A percentile compares a stretch with the other conserved stretches of the same genome.
phyloP scores from a whole-genome alignment of 1,139 yeast genomes.

The Yamadazyma friedrichii region DNA sequence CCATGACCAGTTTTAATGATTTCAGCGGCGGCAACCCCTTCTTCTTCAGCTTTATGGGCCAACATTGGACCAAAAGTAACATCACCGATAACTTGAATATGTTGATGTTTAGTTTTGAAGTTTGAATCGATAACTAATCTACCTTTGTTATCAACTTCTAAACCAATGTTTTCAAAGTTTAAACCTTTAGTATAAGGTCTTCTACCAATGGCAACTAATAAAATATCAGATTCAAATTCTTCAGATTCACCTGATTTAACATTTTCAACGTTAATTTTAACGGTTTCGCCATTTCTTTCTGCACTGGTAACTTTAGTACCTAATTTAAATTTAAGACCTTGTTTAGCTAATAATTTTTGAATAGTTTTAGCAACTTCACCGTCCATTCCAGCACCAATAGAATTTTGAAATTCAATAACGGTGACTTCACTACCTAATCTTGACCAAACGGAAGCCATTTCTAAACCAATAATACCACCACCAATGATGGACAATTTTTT shows the following conservation, averaged over 20 bases:
- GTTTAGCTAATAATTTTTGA: slow-evolving; percentile 88
- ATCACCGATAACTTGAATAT: slow-evolving; percentile 97
- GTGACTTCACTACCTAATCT: slow-evolving; percentile 96
- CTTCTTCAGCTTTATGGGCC: slow-evolving; percentile 99
- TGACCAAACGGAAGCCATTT: slow-evolving; percentile 98
- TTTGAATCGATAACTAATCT: slow-evolving; percentile 92
- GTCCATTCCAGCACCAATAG: slow-evolving; percentile 97
- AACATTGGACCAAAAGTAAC: slow-evolving; percentile 98
- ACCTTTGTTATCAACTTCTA: slow-evolving; percentile 89
- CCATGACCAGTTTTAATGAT: slow-evolving; percentile 92
- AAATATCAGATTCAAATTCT: slow-evolving; percentile 82
- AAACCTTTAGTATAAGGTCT: slow-evolving; percentile 94
- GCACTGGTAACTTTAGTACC: slow-evolving; percentile 91
- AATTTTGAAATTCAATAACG: slow-evolving; percentile 83
- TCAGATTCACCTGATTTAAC: slow-evolving; percentile 84
- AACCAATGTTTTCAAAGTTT: slow-evolving; percentile 82
- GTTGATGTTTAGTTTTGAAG: slow-evolving; percentile 87
- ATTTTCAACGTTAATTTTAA: slow-evolving; percentile 84
- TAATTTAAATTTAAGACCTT: slow-evolving; percentile 90
- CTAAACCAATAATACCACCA: slow-evolving; percentile 99
- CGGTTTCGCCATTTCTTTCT: slow-evolving; percentile 82
- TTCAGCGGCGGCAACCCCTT: slow-evolving; percentile 98
- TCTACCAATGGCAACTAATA: slow-evolving; percentile 97
- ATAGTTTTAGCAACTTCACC: slow-evolving; percentile 87
- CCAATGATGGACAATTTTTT: slow-evolving; percentile 92